Base-by-base conservation (phyloP, 495 filamentous ascomycete species). In the Hyaloscypha bicolor region DNA sequence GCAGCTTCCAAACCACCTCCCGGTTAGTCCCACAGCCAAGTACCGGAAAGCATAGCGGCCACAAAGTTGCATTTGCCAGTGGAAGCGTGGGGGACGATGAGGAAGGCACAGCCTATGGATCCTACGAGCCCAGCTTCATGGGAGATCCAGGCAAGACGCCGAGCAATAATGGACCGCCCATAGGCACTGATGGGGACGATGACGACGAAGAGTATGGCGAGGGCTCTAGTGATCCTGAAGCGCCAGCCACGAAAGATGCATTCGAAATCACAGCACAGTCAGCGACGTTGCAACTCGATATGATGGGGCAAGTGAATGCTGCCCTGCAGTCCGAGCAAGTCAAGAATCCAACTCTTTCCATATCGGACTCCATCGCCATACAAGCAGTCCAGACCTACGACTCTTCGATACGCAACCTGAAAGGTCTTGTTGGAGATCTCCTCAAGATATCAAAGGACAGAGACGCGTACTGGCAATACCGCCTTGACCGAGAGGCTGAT, bases 201-300 rank as follows among this genome's bases (percentile, higher is more conserved):
- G 89, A 89, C 64, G 93, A 96, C n/a, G 91, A 93, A 48, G 92
- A 96, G 42, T 92, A 88, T 74, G 85, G 87, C 45, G 93, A 96
- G 70, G 91, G 90, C 67, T 92, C 86, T 9, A 97, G 93, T 64
- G 91, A 88, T 55, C 89, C 86, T 55, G 92, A 96, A 62, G 76
- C 87, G 19, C 87, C 87, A 25, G 85, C 87, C 4, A 92, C 84
- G 73, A 95, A 93, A 76, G 95, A 99, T 76, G 92, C 94, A 32
- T 91, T 99, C 75, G 91, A 93, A 72, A 97, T 99, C 68, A 95
- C 94, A 3, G 95, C 94, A 1, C 94, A 97, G 75, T 97, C 96
- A 29, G 93, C 93, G 8, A 94, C 91, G 72, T 78, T 99, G 29
- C 95, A 99, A 74, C 83, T 99, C 16, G 94, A 97, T 71, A 88